Evolutionary conservation across 163 green algal genomes (phyloP), one percentile per base, ranked within the genome.

Genomic region (Scenedesmus sp.): DNA sequence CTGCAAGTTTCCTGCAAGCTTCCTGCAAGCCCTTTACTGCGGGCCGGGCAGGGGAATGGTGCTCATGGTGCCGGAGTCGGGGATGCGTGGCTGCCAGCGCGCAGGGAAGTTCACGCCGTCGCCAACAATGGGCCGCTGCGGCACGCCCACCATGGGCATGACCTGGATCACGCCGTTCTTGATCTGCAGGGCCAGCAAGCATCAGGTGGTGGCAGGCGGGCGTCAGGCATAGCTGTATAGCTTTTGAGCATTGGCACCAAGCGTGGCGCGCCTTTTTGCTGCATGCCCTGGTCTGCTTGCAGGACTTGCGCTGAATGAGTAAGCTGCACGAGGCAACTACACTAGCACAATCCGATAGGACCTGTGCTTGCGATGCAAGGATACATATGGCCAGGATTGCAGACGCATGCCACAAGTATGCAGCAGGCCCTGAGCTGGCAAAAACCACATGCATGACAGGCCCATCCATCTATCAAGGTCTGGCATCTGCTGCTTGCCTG

Each of bases 81-180:
- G 87, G 76, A 91, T 91, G 76, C 87, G 87, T 64, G 87, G 87
- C 87, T 91, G 87, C 87, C 87, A 91, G 57, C 87, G 79, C 12
- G 57, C 56, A 46, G 87, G 74, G 76, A 81, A 91, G 87, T 91
- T 86, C 13, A 82, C 54, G 76, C 87, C 87, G 46, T 91, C 87
- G 15, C 87, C 87, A 16, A 87, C 13, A 4, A 66, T 62, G 13
- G 87, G 87, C 55, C 70, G 8, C 6, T 66, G 18, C 20, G 87
- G 87, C 52, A 91, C 87, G 62, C 73, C 73, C 3, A 84, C n/a
- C 20, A 55, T 23, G n/a, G 23, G n/a, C 76, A 86, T 54, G 4
- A 91, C 57, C 70, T 79, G 56, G n/a, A 77, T 87, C 16, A 59
- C 23, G 57, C 87, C 87, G 87, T 82, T 77, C 87, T 87, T 91